Evolutionary conservation across 2,329 filamentous ascomycete species (phyloP).

Genomic region (Emmonsia crescens): DNA sequence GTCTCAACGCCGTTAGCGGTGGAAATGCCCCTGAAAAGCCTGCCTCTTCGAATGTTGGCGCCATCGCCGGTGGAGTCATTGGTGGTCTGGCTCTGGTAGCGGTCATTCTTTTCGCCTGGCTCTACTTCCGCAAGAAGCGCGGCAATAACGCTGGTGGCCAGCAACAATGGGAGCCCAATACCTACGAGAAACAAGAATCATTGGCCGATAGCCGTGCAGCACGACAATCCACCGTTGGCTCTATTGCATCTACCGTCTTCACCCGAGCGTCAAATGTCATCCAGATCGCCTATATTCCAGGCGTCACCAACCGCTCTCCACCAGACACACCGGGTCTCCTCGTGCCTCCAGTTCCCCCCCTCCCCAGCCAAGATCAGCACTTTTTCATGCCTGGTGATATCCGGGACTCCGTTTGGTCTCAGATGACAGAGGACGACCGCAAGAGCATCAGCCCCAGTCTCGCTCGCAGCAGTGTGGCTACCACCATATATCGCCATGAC

Average conservation of each 20-base stretch:
- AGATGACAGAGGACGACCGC: slow-evolving; percentile 48
- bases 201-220: slow-evolving; percentile 47
- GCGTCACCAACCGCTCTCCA: slow-evolving; percentile 83
- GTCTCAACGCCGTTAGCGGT: slow-evolving; percentile 29
- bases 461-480: slow-evolving; percentile 59
- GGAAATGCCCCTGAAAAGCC: slow-evolving; percentile 21
- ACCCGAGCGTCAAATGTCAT: slow-evolving; percentile 98
- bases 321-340: slow-evolving; percentile 70
- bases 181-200: slow-evolving; percentile 47
- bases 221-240: slow-evolving; percentile 72
- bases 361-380: slow-evolving; percentile 71
- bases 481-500: slow-evolving; percentile 87
- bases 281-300: slow-evolving; percentile 97
- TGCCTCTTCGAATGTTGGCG: slow-evolving; percentile 56
- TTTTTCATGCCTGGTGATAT: slow-evolving; percentile 90
- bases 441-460: slow-evolving; percentile 41
- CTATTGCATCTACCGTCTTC: slow-evolving; percentile 88
- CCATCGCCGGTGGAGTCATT: slow-evolving; percentile 84
- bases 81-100: slow-evolving; percentile 69
- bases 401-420: slow-evolving; percentile 83
- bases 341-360: slow-evolving; percentile 86
- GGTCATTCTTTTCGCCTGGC: slow-evolving; percentile 74
- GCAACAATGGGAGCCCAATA: slow-evolving; percentile 42
- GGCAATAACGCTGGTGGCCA: slow-evolving; percentile 43
- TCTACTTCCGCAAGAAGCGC: slow-evolving; percentile 68